Evolutionary conservation across 495 filamentous ascomycete species (phyloP), one percentile per base, ranked within the genome.

Genomic region (Aeminium ludgeri): DNA sequence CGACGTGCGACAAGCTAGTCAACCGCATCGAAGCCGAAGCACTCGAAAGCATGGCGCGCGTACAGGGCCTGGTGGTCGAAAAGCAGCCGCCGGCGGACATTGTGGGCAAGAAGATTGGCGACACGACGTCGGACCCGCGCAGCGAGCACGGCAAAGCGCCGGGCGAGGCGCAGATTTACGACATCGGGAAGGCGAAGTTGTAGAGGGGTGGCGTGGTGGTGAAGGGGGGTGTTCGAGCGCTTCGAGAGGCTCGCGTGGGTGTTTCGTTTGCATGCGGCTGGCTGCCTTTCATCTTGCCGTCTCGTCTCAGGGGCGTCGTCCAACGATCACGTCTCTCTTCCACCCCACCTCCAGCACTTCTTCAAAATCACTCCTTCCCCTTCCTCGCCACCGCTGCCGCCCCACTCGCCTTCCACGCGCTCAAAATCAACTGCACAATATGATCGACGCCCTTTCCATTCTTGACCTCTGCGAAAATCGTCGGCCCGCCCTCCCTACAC

Each of bases 401-500:
- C 34, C 48, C 48, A 43, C 48, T 84, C 7, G 70, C 74, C 66
- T 72, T 87, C 87, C 87, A 97, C 25, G 89, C 86, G 57, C 83
- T 91, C 47, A 92, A 32, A 38, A 97, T 81, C 65, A 96, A 63
- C 23, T 78, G 74, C 12, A 93, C 76, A 57, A 97, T 93, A 61
- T 82, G 72, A 34, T 84, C 68, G 10, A 96, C 69, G 1, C 74
- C 81, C 47, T 79, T 78, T 11, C 78, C 82, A 61, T 92, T 73
- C 76, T 95, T 96, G 0, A 97, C 89, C 65, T 87, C 78, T 18
- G 87, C 89, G 57, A 96, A 96, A 20, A 97, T 77, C n/a, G 86
- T 93, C 20, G 89, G 89, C 0, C 89, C 89, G 7, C 86, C 89
- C 58, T 96, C 89, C 17, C 58, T 49, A 30, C 20, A 50, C 27